Conservation (phyloP, 352 stramenopile genomes). For the Globisporangium radiosum region DNA sequence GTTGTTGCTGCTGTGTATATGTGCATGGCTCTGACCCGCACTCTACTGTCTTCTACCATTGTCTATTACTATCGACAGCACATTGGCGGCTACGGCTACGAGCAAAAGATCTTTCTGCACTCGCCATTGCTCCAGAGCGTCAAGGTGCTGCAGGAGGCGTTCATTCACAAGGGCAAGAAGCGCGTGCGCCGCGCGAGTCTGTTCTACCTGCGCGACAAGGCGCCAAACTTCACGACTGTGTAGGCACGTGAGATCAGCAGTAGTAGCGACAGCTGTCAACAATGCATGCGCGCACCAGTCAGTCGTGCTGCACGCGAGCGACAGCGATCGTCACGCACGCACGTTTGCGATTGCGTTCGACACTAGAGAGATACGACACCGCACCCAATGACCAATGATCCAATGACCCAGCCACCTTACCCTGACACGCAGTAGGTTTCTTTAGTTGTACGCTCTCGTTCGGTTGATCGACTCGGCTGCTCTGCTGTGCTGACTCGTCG, state of each 20-base stretch:
- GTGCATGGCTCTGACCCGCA: neutral
- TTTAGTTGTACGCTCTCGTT: too few relatives aligned
- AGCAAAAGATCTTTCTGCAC: conserved; percentile 87
- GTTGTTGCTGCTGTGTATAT: neutral
- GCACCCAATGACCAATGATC: too few relatives aligned
- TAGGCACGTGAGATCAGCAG: conserved; percentile 20
- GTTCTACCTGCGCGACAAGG: conserved; percentile 87
- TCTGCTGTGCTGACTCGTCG: too few relatives aligned
- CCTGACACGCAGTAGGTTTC: too few relatives aligned
- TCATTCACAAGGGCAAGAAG: conserved; percentile 91
- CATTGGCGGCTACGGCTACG: conserved; percentile 81
- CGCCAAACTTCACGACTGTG: conserved; percentile 73
- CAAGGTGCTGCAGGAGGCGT: conserved; percentile 84
- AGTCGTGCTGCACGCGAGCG: too few relatives aligned
- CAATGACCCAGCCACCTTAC: too few relatives aligned
- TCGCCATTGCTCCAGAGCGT: conserved; percentile 84
- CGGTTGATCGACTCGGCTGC: too few relatives aligned
- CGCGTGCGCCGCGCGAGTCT: conserved; percentile 84
- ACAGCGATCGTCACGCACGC: neutral
- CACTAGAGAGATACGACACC: too few relatives aligned
- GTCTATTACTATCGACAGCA: conserved; percentile 25
- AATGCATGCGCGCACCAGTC: too few relatives aligned
- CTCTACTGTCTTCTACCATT: neutral
- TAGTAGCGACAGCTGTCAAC: neutral
- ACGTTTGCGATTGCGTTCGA: too few relatives aligned